A percentile compares a stretch with the other conserved stretches of the same genome.
Evolutionary conservation across 345 rosid species (phyloP).

Genomic region (Isatis tinctoria): DNA sequence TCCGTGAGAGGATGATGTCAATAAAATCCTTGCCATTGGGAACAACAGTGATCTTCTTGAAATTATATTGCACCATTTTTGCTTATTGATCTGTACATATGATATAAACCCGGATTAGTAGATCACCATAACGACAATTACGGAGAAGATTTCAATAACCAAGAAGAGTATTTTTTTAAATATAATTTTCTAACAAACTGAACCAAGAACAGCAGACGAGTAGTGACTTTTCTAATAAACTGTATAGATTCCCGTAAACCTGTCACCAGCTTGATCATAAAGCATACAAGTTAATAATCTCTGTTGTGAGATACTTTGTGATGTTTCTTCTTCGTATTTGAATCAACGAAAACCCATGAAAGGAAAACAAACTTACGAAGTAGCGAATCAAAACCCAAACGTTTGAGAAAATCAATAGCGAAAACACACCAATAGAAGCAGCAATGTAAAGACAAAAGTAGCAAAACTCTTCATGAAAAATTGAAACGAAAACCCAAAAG

Average conservation of each 20-base stretch:
- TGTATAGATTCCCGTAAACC: neutral
- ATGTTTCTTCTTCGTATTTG: neutral
- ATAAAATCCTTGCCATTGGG: slow-evolving; percentile 66
- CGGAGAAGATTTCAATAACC: neutral
- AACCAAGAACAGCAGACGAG: neutral
- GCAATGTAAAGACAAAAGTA: neutral
- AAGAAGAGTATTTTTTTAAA: too few species aligned
- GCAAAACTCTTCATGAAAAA: neutral
- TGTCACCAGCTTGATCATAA: neutral
- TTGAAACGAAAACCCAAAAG: neutral
- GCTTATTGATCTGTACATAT: slow-evolving; percentile 12
- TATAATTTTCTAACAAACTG: neutral
- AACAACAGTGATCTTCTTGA: slow-evolving; percentile 75
- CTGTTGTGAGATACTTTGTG: neutral
- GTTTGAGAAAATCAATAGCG: neutral
- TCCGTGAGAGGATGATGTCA: slow-evolving; percentile 66
- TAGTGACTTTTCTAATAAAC: neutral
- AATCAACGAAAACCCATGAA: neutral
- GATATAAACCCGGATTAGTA: neutral
- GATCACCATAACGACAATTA: neutral
- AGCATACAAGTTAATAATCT: neutral
- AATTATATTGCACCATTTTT: slow-evolving; percentile 69
- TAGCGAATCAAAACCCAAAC: neutral
- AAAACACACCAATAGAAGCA: neutral
- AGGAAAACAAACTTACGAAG: neutral